phyloP scores from a whole-genome alignment of 106 monocot genomes.

The Vanilla planifolia region DNA sequence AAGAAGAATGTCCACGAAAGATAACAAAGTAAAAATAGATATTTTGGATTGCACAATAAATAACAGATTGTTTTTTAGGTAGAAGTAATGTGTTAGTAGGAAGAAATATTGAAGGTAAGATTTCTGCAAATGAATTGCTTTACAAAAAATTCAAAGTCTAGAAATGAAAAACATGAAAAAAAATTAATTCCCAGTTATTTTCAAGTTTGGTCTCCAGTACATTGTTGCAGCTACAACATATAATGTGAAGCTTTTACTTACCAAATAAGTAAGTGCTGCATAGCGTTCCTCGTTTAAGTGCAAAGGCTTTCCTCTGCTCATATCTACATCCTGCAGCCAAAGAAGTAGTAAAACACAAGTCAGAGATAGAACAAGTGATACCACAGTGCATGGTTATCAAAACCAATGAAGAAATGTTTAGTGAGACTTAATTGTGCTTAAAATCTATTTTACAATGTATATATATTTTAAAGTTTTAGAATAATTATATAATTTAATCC shows the following conservation, averaged over 20 bases:
- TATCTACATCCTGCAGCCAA: slow-evolving; percentile 62
- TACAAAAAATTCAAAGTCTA: not conserved
- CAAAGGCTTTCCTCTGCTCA: slow-evolving; percentile 69
- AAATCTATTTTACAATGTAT: too few species aligned
- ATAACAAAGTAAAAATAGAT: too few species aligned
- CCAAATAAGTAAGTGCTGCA: slow-evolving; percentile 71
- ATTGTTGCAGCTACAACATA: not conserved
- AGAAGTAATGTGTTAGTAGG: too few species aligned
- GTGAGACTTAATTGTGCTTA: too few species aligned
- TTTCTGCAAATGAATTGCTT: not conserved
- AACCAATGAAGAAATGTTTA: slow-evolving; percentile 4
- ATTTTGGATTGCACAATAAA: too few species aligned
- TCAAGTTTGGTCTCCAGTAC: not conserved
- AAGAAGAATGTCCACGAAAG: too few species aligned
- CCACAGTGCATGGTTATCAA: not conserved
- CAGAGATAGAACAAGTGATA: slow-evolving; percentile 4
- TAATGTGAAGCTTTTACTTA: slow-evolving; percentile 6
- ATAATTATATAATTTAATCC: too few species aligned
- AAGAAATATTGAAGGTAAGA: too few species aligned
- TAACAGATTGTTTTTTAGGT: too few species aligned
- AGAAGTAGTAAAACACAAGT: not conserved
- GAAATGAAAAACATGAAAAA: not conserved
- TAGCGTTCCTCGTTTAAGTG: slow-evolving; percentile 81
- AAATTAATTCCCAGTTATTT: not conserved
- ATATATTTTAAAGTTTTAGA: too few species aligned